Evolutionary conservation across 2,329 filamentous ascomycete species (phyloP), one percentile per base, ranked within the genome.

Genomic region (Geosmithia putterillii): DNA sequence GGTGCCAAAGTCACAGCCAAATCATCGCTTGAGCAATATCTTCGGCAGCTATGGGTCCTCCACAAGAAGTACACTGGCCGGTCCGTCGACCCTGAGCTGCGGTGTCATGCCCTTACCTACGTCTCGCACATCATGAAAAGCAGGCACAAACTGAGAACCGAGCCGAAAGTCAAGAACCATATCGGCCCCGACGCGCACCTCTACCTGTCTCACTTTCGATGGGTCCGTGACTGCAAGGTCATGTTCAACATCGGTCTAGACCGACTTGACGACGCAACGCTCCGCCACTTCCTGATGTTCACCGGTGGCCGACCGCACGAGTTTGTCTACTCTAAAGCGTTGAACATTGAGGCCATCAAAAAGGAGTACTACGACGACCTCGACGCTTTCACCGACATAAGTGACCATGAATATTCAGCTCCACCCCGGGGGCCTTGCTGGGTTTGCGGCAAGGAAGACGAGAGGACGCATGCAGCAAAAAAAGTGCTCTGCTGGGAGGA

Each of bases 401-500:
- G 38, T n/a, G 25, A 36, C 10, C 28, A 42, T 17, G 41, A 42
- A 4, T 42, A 22, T 17, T 25, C 38, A 17, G n/a, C 17, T 17
- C 41, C n/a, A 7, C 41, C 28, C 7, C 32, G 28, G 17, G 38
- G 38, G 32, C 28, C 36, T 17, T 42, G 41, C 32, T 42, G 20
- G 41, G 25, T 42, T 9, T 42, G 32, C 17, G 38, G 38, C 17
- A 9, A 19, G 17, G 38, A 20, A 10, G 38, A 40, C 19, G 38
- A 40, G 38, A 9, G 38, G 18, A 10, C 14, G 17, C 9, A 40
- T 10, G 17, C 8, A 10, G 8, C 19, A 10, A 20, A 40, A 8
- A 40, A 40, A 22, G 38, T 40, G 9, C 38, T 40, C 8, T 40
- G 38, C 17, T 37, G 25, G 41, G 41, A 42, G 19, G 41, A 42